Evolutionary conservation across 1,284 basidiomycete species (phyloP).

Genomic region (Pseudozyma sp.): DNA sequence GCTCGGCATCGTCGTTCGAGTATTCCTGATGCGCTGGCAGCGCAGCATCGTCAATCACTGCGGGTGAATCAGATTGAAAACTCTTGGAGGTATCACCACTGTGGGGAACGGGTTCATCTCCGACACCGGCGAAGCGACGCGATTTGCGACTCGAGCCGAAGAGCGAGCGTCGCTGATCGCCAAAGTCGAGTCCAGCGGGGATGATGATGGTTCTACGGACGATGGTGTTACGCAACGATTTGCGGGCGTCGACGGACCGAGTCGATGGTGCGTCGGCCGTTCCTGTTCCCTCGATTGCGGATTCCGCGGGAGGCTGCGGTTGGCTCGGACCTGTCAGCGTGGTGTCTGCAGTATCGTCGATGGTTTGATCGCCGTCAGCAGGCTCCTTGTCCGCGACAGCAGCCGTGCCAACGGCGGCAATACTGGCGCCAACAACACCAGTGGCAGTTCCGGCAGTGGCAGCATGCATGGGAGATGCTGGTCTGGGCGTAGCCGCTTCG

Average conservation of each 20-base stretch:
- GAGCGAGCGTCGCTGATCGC: slow-evolving; percentile 42
- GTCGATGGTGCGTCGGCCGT: too few relatives aligned
- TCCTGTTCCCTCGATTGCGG: background rate
- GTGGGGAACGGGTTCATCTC: slow-evolving; percentile 34
- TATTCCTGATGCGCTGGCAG: background rate
- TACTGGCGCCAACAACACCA: background rate
- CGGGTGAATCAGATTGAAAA: background rate
- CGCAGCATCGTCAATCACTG: background rate
- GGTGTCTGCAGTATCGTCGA: slow-evolving; percentile 5
- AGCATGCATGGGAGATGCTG: slow-evolving; percentile 3
- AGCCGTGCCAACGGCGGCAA: background rate
- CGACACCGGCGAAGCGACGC: slow-evolving; percentile 23
- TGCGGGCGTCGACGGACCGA: slow-evolving; percentile 21
- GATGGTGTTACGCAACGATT: slow-evolving; percentile 58
- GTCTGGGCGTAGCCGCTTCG: slow-evolving; percentile 10
- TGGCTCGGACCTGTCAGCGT: background rate
- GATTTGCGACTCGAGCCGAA: slow-evolving; percentile 47
- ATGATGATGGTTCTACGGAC: slow-evolving; percentile 63
- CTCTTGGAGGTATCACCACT: background rate
- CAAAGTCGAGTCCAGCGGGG: slow-evolving; percentile 37
- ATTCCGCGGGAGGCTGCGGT: background rate
- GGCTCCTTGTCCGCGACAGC: background rate
- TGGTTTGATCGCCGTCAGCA: slow-evolving; percentile 1
- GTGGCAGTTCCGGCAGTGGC: background rate
- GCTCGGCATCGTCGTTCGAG: background rate